phyloP scores from a whole-genome alignment of 768 basidiomycete genomes.

The Rhizopogon vesiculosus region DNA sequence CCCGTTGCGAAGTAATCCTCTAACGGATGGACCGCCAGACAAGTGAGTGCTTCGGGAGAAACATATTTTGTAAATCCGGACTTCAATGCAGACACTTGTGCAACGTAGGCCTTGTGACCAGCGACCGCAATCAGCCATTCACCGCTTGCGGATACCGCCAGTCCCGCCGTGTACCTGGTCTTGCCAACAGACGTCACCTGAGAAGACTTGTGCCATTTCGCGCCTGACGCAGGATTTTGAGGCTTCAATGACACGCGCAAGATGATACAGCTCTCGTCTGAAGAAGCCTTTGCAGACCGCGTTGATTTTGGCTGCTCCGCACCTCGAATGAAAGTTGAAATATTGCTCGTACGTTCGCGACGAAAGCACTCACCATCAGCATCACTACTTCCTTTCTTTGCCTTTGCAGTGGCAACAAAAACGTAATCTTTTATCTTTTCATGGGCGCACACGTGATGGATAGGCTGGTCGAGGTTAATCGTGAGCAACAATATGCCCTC shows the following conservation, averaged over 20 bases:
- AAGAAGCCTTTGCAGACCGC: neutral
- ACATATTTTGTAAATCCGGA: conserved; percentile 80
- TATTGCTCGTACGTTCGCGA: neutral
- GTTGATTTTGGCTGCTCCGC: neutral
- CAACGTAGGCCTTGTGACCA: conserved; percentile 76
- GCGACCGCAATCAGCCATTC: conserved; percentile 72
- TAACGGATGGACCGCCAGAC: conserved; percentile 81
- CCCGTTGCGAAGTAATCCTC: conserved; percentile 97
- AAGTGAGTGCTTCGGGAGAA: conserved; percentile 75
- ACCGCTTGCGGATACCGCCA: conserved; percentile 73
- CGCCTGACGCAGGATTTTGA: conserved; percentile 30
- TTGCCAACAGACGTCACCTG: conserved; percentile 62
- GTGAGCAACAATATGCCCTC: conserved; percentile 78
- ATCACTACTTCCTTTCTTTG: conserved; percentile 23
- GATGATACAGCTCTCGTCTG: conserved; percentile 47
- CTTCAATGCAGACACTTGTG: conserved; percentile 47
- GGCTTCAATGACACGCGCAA: conserved; percentile 58
- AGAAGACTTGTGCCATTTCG: conserved; percentile 40
- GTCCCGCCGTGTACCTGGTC: conserved; percentile 54
- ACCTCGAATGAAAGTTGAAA: neutral
- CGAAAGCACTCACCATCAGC: neutral
- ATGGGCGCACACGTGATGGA: conserved; percentile 70
- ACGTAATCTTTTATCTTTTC: conserved; percentile 61
- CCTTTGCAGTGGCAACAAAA: conserved; percentile 62
- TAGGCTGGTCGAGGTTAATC: conserved; percentile 63